Evolutionary conservation across 495 filamentous ascomycete genomes (phyloP), one percentile per base, ranked within the genome.

Genomic region (Daldinia caldariorum): DNA sequence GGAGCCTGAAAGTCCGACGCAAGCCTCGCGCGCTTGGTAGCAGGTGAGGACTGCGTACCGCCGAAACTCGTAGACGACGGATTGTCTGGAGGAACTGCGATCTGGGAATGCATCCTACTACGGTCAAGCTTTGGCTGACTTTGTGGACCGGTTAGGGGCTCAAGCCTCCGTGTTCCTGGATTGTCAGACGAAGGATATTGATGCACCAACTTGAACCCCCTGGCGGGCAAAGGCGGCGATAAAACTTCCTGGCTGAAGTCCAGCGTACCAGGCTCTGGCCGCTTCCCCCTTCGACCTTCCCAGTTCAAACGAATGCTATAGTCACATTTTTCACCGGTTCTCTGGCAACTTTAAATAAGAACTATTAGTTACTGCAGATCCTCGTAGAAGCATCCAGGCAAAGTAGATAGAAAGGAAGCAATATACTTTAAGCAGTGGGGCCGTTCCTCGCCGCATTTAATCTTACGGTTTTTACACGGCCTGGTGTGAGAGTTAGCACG

Each of bases 391-490:
- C 18, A 38, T 39, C 39, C 26, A 39, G 43, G 22, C 6, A 61
- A 31, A 13, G 29, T n/a, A 61, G 53, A 62, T 18, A 35, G 50
- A 70, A 58, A 47, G 58, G 53, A 58, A 68, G 38, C 16, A 43
- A 18, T 59, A 50, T 79, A 79, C 78, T 94, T 94, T 56, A 86
- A 74, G 77, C 93, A 97, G 73, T 80, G 78, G 9, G 93, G 92
- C 72, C 91, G 92, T 74, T 91, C 89, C 76, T 96, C 93, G 18
- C 90, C 93, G 76, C 92, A 95, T 82, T 97, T 95, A 67, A 95
- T 89, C 77, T 94, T 97, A 58, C 91, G 86, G 59, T 88, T 86
- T 79, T 96, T 96, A 81, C 92, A 96, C 20, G 90, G 90, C 90
- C 91, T 93, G 26, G 5, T 20, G 41, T n/a, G 66, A 45, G 22